These are phyloP conservation scores for Leishmania aethiopica DNA, from an alignment of 208 protist species.

Conservation along the genomic window DNA sequence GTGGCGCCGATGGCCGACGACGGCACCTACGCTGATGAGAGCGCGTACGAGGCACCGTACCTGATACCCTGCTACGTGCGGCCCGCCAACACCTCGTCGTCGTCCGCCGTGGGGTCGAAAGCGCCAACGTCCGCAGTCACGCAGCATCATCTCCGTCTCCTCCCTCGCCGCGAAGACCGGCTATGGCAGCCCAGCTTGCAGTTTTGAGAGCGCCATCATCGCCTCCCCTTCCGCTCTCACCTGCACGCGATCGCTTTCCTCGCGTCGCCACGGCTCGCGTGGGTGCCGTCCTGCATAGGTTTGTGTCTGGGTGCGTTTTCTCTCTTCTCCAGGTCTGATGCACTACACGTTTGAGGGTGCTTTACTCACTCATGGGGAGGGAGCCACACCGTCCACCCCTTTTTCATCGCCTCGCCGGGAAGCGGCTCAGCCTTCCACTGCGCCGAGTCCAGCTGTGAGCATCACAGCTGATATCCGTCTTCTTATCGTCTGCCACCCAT, in stretches of 20 bases:
- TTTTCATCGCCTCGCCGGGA: background rate
- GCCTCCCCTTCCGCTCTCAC: too few relatives aligned
- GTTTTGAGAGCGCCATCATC: constrained; percentile 24
- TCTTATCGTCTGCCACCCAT: background rate
- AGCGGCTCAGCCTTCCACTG: background rate
- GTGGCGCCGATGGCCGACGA: constrained; percentile 6
- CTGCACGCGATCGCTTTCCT: background rate
- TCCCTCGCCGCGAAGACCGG: constrained; percentile 72
- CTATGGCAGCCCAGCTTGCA: constrained; percentile 76
- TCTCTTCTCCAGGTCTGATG: background rate
- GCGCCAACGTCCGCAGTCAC: constrained; percentile 1
- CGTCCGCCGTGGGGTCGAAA: background rate
- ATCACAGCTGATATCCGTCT: background rate
- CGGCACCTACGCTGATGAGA: constrained; percentile 3
- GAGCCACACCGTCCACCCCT: background rate
- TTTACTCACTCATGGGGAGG: background rate
- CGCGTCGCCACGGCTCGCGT: background rate
- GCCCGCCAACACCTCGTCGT: background rate
- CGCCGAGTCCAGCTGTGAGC: background rate
- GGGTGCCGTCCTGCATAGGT: background rate
- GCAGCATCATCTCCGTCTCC: constrained; percentile 47
- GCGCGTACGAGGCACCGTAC: constrained; percentile 21
- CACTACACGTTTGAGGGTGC: background rate
- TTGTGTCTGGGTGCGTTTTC: background rate
- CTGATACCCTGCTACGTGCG: constrained; percentile 29